Percentiles rank a stretch among this genome's conserved stretches.
Conservation (phyloP, 1,284 basidiomycete genomes). For the Cryptococcus sp. region DNA sequence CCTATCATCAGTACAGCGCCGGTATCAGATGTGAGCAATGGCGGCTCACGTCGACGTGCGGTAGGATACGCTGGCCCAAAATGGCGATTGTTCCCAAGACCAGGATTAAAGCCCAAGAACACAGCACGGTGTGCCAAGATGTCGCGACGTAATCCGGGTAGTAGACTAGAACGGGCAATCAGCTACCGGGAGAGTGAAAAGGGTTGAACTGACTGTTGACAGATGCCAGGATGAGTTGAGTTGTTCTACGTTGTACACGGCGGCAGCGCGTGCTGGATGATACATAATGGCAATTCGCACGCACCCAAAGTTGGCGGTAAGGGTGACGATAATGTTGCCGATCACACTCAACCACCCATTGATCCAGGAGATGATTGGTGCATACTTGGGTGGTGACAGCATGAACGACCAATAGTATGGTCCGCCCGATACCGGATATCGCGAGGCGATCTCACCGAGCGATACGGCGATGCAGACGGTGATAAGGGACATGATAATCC, state of each 20-base stretch:
- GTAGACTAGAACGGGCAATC: slow-evolving; percentile 18
- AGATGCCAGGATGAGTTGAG: slow-evolving; percentile 51
- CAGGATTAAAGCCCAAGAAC: slow-evolving; percentile 48
- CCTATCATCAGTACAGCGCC: slow-evolving; percentile 1
- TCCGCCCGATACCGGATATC: slow-evolving; percentile 53
- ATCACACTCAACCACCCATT: slow-evolving; percentile 55
- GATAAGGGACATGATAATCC: slow-evolving; percentile 53
- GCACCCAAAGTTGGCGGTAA: slow-evolving; percentile 53
- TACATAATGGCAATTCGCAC: neutral
- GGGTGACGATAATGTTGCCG: slow-evolving; percentile 53
- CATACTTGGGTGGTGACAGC: slow-evolving; percentile 45
- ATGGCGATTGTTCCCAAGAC: slow-evolving; percentile 45
- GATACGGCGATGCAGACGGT: slow-evolving; percentile 53
- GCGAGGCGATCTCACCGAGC: slow-evolving; percentile 54
- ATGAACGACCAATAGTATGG: slow-evolving; percentile 55
- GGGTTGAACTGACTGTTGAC: slow-evolving; percentile 20
- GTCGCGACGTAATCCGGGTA: slow-evolving; percentile 34
- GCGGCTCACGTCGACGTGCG: slow-evolving; percentile 37
- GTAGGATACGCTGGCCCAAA: slow-evolving; percentile 42
- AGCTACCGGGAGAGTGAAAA: too few relatives aligned
- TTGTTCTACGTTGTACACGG: slow-evolving; percentile 30
- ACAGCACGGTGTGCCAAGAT: slow-evolving; percentile 42
- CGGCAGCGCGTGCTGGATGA: too few relatives aligned
- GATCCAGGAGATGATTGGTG: slow-evolving; percentile 51
- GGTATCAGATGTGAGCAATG: neutral